phyloP scores from a whole-genome alignment of 169 alveolate species.

The Cryptosporidium tyzzeri region DNA sequence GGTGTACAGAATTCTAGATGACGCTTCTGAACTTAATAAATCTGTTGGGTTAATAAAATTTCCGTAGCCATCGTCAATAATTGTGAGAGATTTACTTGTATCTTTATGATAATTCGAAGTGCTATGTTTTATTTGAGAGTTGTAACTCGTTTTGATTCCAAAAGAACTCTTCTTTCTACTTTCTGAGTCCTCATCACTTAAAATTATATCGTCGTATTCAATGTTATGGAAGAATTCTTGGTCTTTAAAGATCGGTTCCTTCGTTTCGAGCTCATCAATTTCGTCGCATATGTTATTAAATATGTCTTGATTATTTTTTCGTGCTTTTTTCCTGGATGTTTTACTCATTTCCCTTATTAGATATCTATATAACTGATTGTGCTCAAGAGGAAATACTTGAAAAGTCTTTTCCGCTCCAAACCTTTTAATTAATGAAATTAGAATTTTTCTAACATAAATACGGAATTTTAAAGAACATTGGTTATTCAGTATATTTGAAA shows the following conservation, averaged over 20 bases:
- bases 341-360: constrained; percentile 6
- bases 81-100: constrained; percentile 23
- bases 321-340: background rate
- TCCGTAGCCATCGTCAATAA: constrained; percentile 10
- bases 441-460: constrained; percentile 24
- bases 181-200: constrained; percentile 1
- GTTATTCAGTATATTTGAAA: constrained; percentile 15
- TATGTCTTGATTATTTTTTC: background rate
- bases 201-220: constrained; percentile 3
- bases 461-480: constrained; percentile 47
- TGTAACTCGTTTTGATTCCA: background rate
- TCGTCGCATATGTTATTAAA: background rate
- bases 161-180: background rate
- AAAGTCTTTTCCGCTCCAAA: constrained; percentile 23
- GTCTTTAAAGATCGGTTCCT: background rate
- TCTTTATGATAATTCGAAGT: background rate
- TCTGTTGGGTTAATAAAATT: constrained; percentile 37
- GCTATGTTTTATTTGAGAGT: background rate
- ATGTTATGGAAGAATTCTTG: background rate
- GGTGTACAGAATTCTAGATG: background rate
- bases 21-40: constrained; percentile 61
- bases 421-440: constrained; percentile 33
- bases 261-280: constrained; percentile 10
- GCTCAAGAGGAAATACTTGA: constrained; percentile 51
- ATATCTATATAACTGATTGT: constrained; percentile 37